Evolutionary conservation across 805 yeast species (phyloP).

Genomic region (Candida nitratophila): DNA sequence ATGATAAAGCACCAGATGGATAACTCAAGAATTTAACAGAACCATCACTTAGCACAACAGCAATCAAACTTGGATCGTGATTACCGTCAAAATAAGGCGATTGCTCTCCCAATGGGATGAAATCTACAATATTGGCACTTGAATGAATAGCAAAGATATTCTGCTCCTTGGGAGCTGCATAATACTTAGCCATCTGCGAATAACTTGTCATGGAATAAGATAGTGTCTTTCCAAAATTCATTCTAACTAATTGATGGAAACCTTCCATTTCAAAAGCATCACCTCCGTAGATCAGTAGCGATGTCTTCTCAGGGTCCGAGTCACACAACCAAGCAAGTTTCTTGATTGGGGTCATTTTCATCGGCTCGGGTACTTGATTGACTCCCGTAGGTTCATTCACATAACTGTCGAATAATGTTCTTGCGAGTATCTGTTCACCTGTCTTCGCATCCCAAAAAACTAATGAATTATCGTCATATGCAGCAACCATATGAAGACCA

Average conservation of each 20-base stretch:
- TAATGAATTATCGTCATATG: slow-evolving; percentile 75
- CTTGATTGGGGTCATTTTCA: slow-evolving; percentile 34
- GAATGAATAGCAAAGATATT: slow-evolving; percentile 49
- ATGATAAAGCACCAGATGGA: slow-evolving; percentile 46
- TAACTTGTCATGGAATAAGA: slow-evolving; percentile 76
- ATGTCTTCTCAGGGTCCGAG: slow-evolving; percentile 72
- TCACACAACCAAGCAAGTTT: slow-evolving; percentile 74
- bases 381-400: slow-evolving; percentile 45
- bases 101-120: slow-evolving; percentile 48
- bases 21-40: slow-evolving; percentile 55
- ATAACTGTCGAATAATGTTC: slow-evolving; percentile 59
- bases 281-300: slow-evolving; percentile 65
- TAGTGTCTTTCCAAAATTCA: slow-evolving; percentile 78
- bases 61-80: slow-evolving; percentile 64
- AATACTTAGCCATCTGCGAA: slow-evolving; percentile 73
- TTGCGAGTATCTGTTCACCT: slow-evolving; percentile 68
- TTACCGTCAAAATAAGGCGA: slow-evolving; percentile 78
- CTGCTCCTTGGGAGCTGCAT: slow-evolving; percentile 51
- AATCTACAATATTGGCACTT: slow-evolving; percentile 33
- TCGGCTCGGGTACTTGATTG: slow-evolving; percentile 9
- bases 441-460: slow-evolving; percentile 90
- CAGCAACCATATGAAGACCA: slow-evolving; percentile 75
- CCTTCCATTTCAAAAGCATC: slow-evolving; percentile 39
- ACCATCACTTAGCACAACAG: slow-evolving; percentile 56
- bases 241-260: slow-evolving; percentile 39